Base-by-base conservation (phyloP, 495 filamentous ascomycete species). In the Patellaria atrata region DNA sequence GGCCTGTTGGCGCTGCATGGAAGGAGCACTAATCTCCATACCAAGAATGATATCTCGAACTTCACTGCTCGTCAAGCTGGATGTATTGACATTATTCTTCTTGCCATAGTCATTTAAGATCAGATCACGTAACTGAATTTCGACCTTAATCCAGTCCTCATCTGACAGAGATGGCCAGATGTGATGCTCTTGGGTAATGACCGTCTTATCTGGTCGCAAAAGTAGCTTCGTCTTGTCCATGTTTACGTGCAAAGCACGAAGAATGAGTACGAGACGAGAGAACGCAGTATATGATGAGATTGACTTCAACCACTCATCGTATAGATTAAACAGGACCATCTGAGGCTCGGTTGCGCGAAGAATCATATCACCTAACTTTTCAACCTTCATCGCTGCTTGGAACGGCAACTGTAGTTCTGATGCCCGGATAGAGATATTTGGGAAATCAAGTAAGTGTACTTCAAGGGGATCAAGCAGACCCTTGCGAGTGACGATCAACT, bases 361-460 rank as follows among this genome's bases (percentile, higher is more conserved):
- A 50, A 99, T 99, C 91, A 99, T 94, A 54, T 99, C 91, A 37
- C 87, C 91, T 19, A 99, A 67, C 56, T 94, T 96, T 60, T 99
- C 91, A 24, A 99, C 86, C 67, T 96, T 99, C 91, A 99, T 99
- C 3, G 91, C 91, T 28, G 91, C 91, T 56, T 99, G 91, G 79
- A 99, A 99, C 4, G 91, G 91, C 40, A 99, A 63, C 58, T 99
- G 91, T 37, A 99, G 62, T 61, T 99, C 91, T 0, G 91, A 99
- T 25, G 91, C 91, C 45, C 91, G 83, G 44, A 99, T 99, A 7
- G 87, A 94, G 41, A 99, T 99, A 51, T 99, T 99, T 26, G 91
- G 91, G 67, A 99, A 99, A 55, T 99, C 91, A 14, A 99, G 72
- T 43, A 99, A 58, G 48, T 96, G 91, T 22, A 99, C 91, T 57